These are phyloP conservation scores for Suillus americanus DNA, from an alignment of 768 basidiomycete genomes.

Conservation along the genomic window DNA sequence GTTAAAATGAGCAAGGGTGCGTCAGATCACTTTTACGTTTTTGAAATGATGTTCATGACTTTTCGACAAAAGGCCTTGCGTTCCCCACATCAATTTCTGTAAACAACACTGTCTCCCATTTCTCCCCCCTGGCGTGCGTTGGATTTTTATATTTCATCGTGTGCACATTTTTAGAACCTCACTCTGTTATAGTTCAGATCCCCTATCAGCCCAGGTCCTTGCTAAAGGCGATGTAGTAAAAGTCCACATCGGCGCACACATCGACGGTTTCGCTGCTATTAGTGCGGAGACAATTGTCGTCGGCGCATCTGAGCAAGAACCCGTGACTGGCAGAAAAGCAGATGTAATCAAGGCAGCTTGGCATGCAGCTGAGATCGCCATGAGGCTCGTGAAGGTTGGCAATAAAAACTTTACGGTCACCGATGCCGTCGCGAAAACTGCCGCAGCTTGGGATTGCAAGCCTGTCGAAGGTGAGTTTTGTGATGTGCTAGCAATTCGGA, in stretches of 20 bases:
- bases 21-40: constrained; percentile 20
- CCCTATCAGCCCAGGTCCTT: constrained; percentile 64
- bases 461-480: constrained; percentile 81
- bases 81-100: constrained; percentile 95
- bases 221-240: constrained; percentile 93
- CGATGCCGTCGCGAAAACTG: constrained; percentile 74
- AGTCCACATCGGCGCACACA: constrained; percentile 93
- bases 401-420: constrained; percentile 96
- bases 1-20: constrained; percentile 85
- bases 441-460: constrained; percentile 78
- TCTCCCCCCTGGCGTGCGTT: constrained; percentile 92
- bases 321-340: constrained; percentile 83
- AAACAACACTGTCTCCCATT: constrained; percentile 95
- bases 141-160: background rate
- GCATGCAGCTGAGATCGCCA: constrained; percentile 88
- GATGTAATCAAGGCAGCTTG: constrained; percentile 94
- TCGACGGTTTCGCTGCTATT: constrained; percentile 95
- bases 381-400: constrained; percentile 88
- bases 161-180: background rate
- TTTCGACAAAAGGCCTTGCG: constrained; percentile 64
- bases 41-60: background rate
- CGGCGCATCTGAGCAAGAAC: constrained; percentile 69
- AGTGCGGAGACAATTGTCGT: constrained; percentile 92
- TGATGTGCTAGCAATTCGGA: background rate
- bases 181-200: constrained; percentile 59